These are phyloP conservation scores for Wickerhamomyces sp. DNA, from an alignment of 1,139 yeast species.

Conservation along the genomic window DNA sequence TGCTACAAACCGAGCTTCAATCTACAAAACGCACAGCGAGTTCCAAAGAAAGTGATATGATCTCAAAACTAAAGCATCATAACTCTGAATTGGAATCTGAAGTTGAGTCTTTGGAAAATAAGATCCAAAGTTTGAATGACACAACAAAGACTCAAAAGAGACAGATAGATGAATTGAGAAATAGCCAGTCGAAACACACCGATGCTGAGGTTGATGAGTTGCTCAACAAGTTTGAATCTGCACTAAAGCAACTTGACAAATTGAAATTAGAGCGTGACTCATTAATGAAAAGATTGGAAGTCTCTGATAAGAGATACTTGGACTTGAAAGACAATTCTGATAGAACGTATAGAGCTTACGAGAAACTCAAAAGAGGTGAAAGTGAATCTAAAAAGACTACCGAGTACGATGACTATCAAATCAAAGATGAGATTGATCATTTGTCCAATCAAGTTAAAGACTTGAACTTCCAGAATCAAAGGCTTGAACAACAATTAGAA, in stretches of 20 bases:
- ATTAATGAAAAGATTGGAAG: conserved; percentile 16
- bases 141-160: conserved; percentile 21
- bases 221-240: conserved; percentile 1
- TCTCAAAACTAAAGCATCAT: conserved; percentile 4
- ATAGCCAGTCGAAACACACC: conserved; percentile 3
- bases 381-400: conserved; percentile 1
- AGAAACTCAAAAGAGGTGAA: conserved; percentile 10
- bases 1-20: conserved; percentile 8
- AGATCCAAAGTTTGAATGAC: conserved; percentile 17
- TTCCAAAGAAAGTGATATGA: conserved; percentile 3
- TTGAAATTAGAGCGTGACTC: conserved; percentile 16
- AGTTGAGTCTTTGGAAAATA: conserved; percentile 14
- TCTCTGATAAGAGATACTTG: conserved; percentile 18
- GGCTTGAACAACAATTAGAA: conserved; percentile 12
- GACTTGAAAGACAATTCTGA: conserved; percentile 20
- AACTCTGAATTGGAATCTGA: conserved; percentile 16
- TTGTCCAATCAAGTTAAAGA: conserved; percentile 16
- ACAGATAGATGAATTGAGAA: conserved; percentile 15
- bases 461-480: conserved; percentile 18
- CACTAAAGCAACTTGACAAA: conserved; percentile 17
- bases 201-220: conserved; percentile 2
- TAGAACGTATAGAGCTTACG: conserved; percentile 14
- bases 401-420: conserved; percentile 5
- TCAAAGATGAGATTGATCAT: conserved; percentile 13
- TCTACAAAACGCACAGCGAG: conserved; percentile 3